Percentiles rank a stretch among this genome's conserved stretches.
These are phyloP conservation scores for Kwoniella sp. DNA, from an alignment of 768 basidiomycete species.

Conservation along the genomic window DNA sequence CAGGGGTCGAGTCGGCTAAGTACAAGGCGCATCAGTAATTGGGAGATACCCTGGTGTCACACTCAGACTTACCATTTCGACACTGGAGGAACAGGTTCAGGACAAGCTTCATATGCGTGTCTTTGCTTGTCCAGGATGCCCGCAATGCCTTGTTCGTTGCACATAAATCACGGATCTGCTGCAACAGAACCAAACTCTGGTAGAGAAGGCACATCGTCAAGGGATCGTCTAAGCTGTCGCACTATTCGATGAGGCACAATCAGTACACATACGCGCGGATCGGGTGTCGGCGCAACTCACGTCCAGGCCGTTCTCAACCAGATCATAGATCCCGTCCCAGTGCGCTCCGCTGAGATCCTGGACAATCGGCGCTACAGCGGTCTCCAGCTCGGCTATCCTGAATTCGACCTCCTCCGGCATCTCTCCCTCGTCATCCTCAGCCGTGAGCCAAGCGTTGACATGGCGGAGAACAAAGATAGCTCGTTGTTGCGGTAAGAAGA, in stretches of 20 bases:
- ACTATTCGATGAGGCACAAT: too few relatives aligned
- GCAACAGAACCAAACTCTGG: slow-evolving; percentile 65
- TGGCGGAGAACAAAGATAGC: slow-evolving; percentile 82
- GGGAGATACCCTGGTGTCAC: background rate
- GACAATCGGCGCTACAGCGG: slow-evolving; percentile 74
- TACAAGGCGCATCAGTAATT: slow-evolving; percentile 3
- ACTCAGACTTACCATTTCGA: slow-evolving; percentile 27
- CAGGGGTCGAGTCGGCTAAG: slow-evolving; percentile 56
- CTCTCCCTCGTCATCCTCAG: slow-evolving; percentile 56
- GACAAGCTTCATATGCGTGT: slow-evolving; percentile 58
- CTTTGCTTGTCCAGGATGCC: slow-evolving; percentile 62
- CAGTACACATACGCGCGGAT: too few relatives aligned
- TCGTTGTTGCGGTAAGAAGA: slow-evolving; percentile 77
- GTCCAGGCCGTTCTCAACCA: slow-evolving; percentile 83
- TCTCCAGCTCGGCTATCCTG: slow-evolving; percentile 68
- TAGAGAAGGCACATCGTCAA: slow-evolving; percentile 62
- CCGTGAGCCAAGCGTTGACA: slow-evolving; percentile 73
- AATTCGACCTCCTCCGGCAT: slow-evolving; percentile 74
- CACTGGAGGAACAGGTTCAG: slow-evolving; percentile 58
- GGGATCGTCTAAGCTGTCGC: too few relatives aligned
- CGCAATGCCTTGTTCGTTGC: slow-evolving; percentile 69
- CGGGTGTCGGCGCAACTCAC: too few relatives aligned
- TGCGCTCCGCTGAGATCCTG: slow-evolving; percentile 81
- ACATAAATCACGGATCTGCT: slow-evolving; percentile 65
- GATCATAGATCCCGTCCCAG: slow-evolving; percentile 88